Evolutionary conservation across 1,139 yeast genomes (phyloP), one percentile per base, ranked within the genome.

Genomic region (Candida albicans): DNA sequence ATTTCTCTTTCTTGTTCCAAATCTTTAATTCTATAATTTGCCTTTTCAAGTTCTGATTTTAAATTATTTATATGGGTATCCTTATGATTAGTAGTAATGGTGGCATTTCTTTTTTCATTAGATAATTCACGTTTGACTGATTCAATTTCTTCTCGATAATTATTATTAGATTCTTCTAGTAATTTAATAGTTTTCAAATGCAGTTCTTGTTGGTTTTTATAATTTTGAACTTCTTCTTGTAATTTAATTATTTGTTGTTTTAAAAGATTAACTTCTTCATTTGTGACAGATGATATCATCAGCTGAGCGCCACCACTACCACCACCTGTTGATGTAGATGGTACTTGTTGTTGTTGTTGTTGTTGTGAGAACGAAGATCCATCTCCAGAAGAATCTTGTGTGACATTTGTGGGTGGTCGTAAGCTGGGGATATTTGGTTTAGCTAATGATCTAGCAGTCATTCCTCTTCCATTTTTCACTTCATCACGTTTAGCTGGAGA

Each of bases 401-500:
- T 13, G 18, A 36, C 15, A 3, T 28, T 40, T 35, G 57, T 37
- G 18, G 56, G 25, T 15, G 50, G 46, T 15, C 45, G 58, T 34
- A 50, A 39, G 7, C 47, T 39, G 10, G 59, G 58, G 4, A 52
- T 31, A 13, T 53, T 41, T 30, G 61, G 47, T 9, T 66, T 53
- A 0, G 64, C 59, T 42, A 70, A 58, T 12, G 73, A 63, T 41
- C 77, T 58, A 1, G 71, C 70, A 0, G 76, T 67, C 29, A 73
- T 58, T 7, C 75, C 67, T 40, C 74, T 58, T 1, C 71, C 68
- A 1, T 59, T 59, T 47, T 67, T 67, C 8, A 61, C 54, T 2
- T 53, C 48, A 41, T 60, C 59, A 26, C 78, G 64, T 52, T 81
- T 82, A 26, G 80, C 73, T 0, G 90, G 90, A 0, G 89, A 83